Base-by-base conservation (phyloP, 1,284 basidiomycete species). In the Psilocybe mexicana region DNA sequence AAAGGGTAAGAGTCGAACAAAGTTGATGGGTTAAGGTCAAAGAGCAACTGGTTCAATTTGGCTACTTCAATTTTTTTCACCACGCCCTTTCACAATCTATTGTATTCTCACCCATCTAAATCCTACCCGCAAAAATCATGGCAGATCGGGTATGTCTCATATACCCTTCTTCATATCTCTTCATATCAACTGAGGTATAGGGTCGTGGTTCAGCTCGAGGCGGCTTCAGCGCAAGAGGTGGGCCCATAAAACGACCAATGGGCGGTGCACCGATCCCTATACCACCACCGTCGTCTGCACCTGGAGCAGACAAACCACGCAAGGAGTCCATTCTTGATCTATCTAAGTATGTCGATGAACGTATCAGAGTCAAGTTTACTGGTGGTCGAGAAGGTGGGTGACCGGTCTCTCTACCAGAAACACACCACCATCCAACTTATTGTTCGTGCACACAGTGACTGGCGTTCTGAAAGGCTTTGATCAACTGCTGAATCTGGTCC, bases 271-370 rank as follows among this genome's bases (percentile, higher is more conserved):
- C 72, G 58, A 75, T 73, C 44, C 70, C 78, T 6, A 76, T 77
- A 47, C 78, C 82, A 18, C 74, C 82, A n/a, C 38, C 38, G 14
- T 18, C 18, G 18, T 40, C 38, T 40, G 78, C 81, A 33, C 5
- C 30, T 33, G 30, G 30, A 6, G 30, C 30, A 70, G 93, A 95
- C 64, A 94, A 94, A 73, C 93, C 94, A 51, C 94, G 93, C 73
- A 86, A 93, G 51, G 96, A 99, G 75, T 93, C 93, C 33, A 98
- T 99, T 73, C 85, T 99, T 30, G 96, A 98, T 75, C 85, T 99
- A 43, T 87, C 92, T 58, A 96, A 96, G 72, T 98, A 97, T 69
- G 89, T 92, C 51, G 93, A 98, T 74, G 88, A 96, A 74, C 83
- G 86, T 63, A 93, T 99, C 70, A 81, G 93, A 55, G 95, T 99